Conservation (phyloP, 1,284 basidiomycete species). For the Heterobasidion annosum region DNA sequence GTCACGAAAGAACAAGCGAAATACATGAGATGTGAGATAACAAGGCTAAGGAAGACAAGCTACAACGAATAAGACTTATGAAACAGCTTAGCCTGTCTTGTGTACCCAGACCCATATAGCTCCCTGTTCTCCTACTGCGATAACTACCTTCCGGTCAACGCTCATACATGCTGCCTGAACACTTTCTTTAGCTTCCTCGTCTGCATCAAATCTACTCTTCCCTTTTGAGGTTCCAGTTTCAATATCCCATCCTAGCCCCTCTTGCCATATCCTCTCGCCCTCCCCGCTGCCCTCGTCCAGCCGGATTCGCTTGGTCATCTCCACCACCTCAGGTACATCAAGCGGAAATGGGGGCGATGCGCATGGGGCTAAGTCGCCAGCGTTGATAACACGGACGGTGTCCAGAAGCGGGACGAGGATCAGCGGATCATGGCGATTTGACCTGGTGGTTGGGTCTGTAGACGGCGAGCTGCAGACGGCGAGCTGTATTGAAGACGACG, state of each 20-base stretch:
- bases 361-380: background rate
- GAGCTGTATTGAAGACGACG: background rate
- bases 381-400: conserved; percentile 24
- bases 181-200: background rate
- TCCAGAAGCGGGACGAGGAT: conserved; percentile 35
- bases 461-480: background rate
- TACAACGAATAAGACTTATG: too few relatives aligned
- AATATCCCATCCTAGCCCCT: background rate
- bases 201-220: background rate
- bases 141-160: background rate
- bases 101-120: background rate
- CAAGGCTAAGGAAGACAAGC: too few relatives aligned
- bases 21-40: too few relatives aligned
- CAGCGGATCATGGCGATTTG: conserved; percentile 34
- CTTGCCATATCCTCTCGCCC: background rate
- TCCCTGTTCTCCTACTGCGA: background rate
- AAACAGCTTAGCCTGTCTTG: background rate
- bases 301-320: background rate
- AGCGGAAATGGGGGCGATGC: background rate
- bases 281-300: background rate
- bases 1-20: too few relatives aligned
- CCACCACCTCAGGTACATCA: background rate
- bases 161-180: background rate
- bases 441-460: background rate
- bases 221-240: too few relatives aligned